Conservation (phyloP, 2,329 filamentous ascomycete genomes). For the Monilinia fructicola region DNA sequence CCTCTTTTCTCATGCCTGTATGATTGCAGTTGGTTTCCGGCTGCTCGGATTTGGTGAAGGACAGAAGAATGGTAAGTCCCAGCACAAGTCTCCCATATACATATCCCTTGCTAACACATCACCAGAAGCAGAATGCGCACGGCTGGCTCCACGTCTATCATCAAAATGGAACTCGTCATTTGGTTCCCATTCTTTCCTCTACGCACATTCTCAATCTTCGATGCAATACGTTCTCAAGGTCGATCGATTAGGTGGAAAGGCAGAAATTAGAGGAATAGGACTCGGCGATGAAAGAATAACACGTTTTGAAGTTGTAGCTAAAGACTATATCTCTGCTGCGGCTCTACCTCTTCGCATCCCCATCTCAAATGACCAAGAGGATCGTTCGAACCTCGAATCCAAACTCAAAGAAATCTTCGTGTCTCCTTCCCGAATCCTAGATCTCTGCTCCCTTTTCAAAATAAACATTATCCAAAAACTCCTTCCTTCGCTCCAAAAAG, state of each 20-base stretch:
- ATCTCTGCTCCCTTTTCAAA: constrained; percentile 72
- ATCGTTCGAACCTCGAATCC: constrained; percentile 49
- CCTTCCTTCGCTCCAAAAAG: constrained; percentile 71
- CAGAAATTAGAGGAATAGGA: constrained; percentile 78
- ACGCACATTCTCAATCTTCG: constrained; percentile 80
- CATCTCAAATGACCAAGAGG: constrained; percentile 48
- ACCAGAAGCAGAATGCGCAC: constrained; percentile 56
- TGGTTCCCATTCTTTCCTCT: constrained; percentile 77
- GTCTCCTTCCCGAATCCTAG: constrained; percentile 63
- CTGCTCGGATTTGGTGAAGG: constrained; percentile 84
- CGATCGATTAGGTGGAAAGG: constrained; percentile 77
- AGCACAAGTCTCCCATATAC: background rate
- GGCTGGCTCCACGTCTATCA: constrained; percentile 64
- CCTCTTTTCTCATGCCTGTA: constrained; percentile 79
- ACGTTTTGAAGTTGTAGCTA: constrained; percentile 70
- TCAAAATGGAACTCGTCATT: constrained; percentile 75
- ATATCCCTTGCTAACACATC: constrained; percentile 20
- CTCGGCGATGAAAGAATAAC: constrained; percentile 78
- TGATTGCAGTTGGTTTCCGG: constrained; percentile 76
- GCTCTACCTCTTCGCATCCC: constrained; percentile 58
- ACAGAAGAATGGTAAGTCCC: constrained; percentile 62
- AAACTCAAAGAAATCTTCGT: constrained; percentile 68
- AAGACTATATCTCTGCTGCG: constrained; percentile 69
- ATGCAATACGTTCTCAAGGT: constrained; percentile 82
- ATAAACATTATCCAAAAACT: constrained; percentile 81